These are phyloP conservation scores for Dysphania ambrosioides DNA, from an alignment of 148 eudicot genomes.

Conservation along the genomic window DNA sequence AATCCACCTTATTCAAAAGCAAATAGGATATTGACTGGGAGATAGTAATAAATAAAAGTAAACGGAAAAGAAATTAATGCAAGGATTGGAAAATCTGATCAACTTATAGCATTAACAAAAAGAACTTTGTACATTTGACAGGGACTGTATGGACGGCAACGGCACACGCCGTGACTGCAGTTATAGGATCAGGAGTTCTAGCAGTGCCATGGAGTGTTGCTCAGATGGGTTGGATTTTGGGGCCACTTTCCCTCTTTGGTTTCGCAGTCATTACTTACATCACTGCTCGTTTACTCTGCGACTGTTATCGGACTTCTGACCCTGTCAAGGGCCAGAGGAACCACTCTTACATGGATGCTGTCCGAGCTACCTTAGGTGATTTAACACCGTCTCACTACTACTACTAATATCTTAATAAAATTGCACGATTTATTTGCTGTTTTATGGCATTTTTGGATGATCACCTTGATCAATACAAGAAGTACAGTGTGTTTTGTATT, in stretches of 20 bases:
- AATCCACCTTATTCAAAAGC: not conserved
- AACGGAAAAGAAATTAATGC: not conserved
- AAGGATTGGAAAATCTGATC: not conserved
- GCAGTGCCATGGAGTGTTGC: constrained; percentile 45
- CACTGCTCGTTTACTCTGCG: constrained; percentile 31
- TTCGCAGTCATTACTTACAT: constrained; percentile 33
- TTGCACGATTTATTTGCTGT: too few species aligned
- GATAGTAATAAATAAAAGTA: not conserved
- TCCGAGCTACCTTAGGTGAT: constrained; percentile 30
- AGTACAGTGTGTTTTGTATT: too few species aligned
- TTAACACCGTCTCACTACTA: not conserved
- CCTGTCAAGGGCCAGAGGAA: constrained; percentile 31
- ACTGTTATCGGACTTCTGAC: constrained; percentile 37
- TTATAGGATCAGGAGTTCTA: constrained; percentile 39
- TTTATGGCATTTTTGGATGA: too few species aligned
- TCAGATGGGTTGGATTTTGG: constrained; percentile 39
- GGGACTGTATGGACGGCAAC: constrained; percentile 37
- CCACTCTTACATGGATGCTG: constrained; percentile 30
- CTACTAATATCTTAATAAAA: not conserved
- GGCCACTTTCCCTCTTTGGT: constrained; percentile 28
- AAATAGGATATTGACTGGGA: not conserved
- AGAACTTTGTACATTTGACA: not conserved
- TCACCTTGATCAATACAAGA: too few species aligned
- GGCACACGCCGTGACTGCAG: constrained; percentile 39
- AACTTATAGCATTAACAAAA: not conserved